Conservation (phyloP, 768 basidiomycete genomes). For the Tulasnella sp. region DNA sequence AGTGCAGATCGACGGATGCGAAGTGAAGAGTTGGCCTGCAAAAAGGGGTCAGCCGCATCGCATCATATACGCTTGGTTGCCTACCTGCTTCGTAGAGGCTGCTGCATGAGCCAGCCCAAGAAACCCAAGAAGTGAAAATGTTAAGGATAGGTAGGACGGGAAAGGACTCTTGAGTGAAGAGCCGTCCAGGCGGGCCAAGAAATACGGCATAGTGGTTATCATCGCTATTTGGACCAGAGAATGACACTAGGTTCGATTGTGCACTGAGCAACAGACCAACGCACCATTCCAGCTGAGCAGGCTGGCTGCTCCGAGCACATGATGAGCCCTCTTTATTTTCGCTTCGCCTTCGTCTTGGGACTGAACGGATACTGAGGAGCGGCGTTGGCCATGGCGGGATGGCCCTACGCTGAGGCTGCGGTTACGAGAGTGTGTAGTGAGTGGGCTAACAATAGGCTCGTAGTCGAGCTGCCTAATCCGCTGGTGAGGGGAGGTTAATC, state of each 20-base stretch:
- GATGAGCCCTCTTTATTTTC: constrained; percentile 47
- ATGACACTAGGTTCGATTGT: not conserved
- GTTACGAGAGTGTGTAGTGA: no score
- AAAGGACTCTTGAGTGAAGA: constrained; percentile 49
- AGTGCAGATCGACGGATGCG: constrained; percentile 39
- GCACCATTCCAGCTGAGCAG: constrained; percentile 86
- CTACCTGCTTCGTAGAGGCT: constrained; percentile 49
- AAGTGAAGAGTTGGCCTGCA: constrained; percentile 47
- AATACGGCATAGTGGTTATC: constrained; percentile 77
- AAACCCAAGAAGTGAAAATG: constrained; percentile 52
- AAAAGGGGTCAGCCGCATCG: not conserved
- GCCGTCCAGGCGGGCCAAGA: constrained; percentile 52
- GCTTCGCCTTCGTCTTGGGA: no score
- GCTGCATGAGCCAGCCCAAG: constrained; percentile 65
- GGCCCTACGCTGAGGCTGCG: no score
- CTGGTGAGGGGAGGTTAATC: no score
- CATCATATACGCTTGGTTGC: constrained; percentile 21
- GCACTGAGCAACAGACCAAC: constrained; percentile 17
- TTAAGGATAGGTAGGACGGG: constrained; percentile 50
- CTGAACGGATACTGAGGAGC: no score
- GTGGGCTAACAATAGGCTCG: no score
- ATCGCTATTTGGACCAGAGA: constrained; percentile 41
- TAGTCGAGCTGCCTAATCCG: no score
- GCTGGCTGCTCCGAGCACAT: constrained; percentile 63
- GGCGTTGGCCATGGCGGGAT: no score